These are phyloP conservation scores for Talaromyces sp. DNA, from an alignment of 2,329 filamentous ascomycete species.

Conservation along the genomic window DNA sequence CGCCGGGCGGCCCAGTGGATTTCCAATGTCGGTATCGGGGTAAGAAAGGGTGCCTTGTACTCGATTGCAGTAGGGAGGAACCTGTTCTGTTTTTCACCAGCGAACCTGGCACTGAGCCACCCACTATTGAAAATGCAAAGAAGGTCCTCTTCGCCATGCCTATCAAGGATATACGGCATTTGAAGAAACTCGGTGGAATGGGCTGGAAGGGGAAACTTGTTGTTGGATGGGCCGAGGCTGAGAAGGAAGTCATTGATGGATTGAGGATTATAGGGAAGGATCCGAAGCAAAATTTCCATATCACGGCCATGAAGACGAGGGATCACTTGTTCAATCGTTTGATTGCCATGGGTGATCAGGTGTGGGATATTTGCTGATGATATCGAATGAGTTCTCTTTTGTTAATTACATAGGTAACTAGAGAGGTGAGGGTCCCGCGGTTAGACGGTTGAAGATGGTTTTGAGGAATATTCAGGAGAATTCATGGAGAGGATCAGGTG, in stretches of 20 bases:
- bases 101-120: conserved; percentile 32
- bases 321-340: conserved; percentile 79
- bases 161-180: conserved; percentile 63
- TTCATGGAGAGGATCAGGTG: too few relatives aligned
- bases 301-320: conserved; percentile 67
- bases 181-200: conserved; percentile 74
- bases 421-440: too few relatives aligned
- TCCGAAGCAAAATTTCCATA: conserved; percentile 49
- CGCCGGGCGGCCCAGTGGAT: conserved; percentile 63
- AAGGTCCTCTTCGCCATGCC: conserved; percentile 63
- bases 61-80: conserved; percentile 43
- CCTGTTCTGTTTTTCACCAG: conserved; percentile 57
- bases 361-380: conserved; percentile 69
- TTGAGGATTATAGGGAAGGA: conserved; percentile 59
- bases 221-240: conserved; percentile 68
- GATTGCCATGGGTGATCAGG: conserved; percentile 70
- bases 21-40: conserved; percentile 69
- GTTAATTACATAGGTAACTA: neutral
- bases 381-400: neutral
- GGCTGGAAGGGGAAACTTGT: conserved; percentile 82
- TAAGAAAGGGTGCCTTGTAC: conserved; percentile 66
- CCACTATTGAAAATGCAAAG: conserved; percentile 47
- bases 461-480: too few relatives aligned
- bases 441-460: too few relatives aligned
- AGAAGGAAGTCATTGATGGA: conserved; percentile 69